Percentiles rank a stretch among this genome's conserved stretches.
phyloP scores from a whole-genome alignment of 805 yeast species.

The Grigorovia humatica region DNA sequence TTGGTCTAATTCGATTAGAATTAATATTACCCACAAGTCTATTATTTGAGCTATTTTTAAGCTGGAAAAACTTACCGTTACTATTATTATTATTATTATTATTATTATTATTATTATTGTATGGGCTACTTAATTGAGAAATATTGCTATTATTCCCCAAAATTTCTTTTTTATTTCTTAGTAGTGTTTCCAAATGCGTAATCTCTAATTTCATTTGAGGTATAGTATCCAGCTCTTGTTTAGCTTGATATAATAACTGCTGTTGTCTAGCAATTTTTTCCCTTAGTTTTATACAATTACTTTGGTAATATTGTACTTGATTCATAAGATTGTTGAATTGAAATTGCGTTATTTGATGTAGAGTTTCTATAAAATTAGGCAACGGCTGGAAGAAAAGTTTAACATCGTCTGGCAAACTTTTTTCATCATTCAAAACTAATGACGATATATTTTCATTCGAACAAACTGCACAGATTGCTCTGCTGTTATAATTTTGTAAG shows the following conservation, averaged over 20 bases:
- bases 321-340: conserved; percentile 19
- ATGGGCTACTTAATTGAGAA: background rate
- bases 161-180: background rate
- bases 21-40: background rate
- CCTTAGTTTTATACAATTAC: conserved; percentile 14
- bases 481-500: conserved; percentile 2
- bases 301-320: conserved; percentile 20
- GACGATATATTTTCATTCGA: conserved; percentile 14
- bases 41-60: background rate
- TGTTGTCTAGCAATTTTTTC: conserved; percentile 22
- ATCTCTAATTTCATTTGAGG: conserved; percentile 14
- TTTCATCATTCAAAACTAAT: conserved; percentile 12
- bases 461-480: conserved; percentile 14
- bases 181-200: conserved; percentile 1
- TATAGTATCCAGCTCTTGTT: conserved; percentile 18
- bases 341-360: conserved; percentile 23
- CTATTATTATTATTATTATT: too few relatives aligned
- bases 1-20: background rate
- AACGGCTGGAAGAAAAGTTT: conserved; percentile 21
- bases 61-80: background rate
- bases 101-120: too few relatives aligned
- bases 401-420: conserved; percentile 17
- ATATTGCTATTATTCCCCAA: background rate
- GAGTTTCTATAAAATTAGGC: conserved; percentile 15
- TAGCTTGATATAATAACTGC: conserved; percentile 19